Evolutionary conservation across 192 early-diverging fungal genomes (phyloP), one percentile per base, ranked within the genome.

Genomic region (Dissophora ornata): DNA sequence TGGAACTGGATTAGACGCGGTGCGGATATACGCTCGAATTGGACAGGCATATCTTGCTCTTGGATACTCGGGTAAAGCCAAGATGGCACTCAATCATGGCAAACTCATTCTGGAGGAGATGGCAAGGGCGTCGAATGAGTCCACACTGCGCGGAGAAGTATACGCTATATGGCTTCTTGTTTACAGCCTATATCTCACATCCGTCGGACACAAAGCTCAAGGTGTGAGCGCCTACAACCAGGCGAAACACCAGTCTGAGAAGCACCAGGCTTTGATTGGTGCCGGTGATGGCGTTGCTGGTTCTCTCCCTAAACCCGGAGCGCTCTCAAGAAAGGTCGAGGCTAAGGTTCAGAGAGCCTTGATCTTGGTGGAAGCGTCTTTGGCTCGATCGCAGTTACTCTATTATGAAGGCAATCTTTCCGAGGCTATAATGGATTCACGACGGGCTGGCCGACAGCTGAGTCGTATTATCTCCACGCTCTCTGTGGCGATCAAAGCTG

Each of bases 41-140:
- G 86, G 84, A 15, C 54, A 79, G 16, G 81, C 80, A 1, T 93
- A 93, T 62, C 49, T 87, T 7, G 69, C 67, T 18, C 53, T 95
- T 10, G 93, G 93, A 10, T 93, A 95, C 70, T 88, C 91, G 4
- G 92, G 90, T 3, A 90, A 91, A 68, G 89, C 90, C 6, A 86
- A 84, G 15, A 57, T 81, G 18, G 85, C 88, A 2, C 81, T 90
- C 29, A 59, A 75, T 21, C 81, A 86, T 30, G 85, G 81, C 8
- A 81, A 86, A 41, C 60, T 13, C 16, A 80, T 80, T 19, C 34
- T 84, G 15, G 66, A 81, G 11, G 51, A 55, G 12, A 47, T 63
- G 26, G 28, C 38, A 38, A 47, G 28, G 40, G 32, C 29, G 5
- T 62, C 59, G 4, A 54, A 28, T 1, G 34, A 32, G 12, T 51